Conservation (phyloP, 2,329 filamentous ascomycete species). For the Pseudodiploospora longispora region DNA sequence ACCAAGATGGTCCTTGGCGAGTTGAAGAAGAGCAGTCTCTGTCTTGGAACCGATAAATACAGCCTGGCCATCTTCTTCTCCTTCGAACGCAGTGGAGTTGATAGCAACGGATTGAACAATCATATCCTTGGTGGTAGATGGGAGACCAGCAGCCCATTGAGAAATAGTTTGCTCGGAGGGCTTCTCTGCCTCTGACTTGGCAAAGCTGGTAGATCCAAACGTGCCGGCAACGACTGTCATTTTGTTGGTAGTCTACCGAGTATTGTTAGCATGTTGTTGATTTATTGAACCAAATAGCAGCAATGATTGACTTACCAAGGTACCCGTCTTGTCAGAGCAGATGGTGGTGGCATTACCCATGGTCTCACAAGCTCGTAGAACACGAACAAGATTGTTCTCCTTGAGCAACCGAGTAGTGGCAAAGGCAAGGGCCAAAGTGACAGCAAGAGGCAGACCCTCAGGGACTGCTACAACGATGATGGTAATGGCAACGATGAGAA, state of each 20-base stretch:
- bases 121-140: slow-evolving; percentile 22
- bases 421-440: slow-evolving; percentile 60
- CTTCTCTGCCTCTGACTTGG: slow-evolving; percentile 5
- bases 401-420: slow-evolving; percentile 62
- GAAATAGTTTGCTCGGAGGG: not conserved
- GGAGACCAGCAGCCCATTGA: slow-evolving; percentile 6
- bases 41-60: slow-evolving; percentile 47
- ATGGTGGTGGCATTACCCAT: slow-evolving; percentile 68
- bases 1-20: slow-evolving; percentile 40
- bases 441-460: slow-evolving; percentile 57
- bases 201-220: slow-evolving; percentile 8
- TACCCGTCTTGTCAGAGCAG: slow-evolving; percentile 55
- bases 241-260: slow-evolving; percentile 14
- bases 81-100: slow-evolving; percentile 50
- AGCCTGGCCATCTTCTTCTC: slow-evolving; percentile 31
- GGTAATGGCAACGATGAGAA: slow-evolving; percentile 58
- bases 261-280: too few relatives aligned
- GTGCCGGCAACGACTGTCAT: slow-evolving; percentile 17
- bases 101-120: slow-evolving; percentile 38
- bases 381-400: slow-evolving; percentile 61
- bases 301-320: slow-evolving; percentile 52
- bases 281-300: slow-evolving; percentile 41
- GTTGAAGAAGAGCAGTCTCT: slow-evolving; percentile 42
- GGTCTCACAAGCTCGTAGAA: slow-evolving; percentile 60
- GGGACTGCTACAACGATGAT: slow-evolving; percentile 61